phyloP scores from a whole-genome alignment of 1,139 yeast genomes.

The Yamadazyma diospyri region DNA sequence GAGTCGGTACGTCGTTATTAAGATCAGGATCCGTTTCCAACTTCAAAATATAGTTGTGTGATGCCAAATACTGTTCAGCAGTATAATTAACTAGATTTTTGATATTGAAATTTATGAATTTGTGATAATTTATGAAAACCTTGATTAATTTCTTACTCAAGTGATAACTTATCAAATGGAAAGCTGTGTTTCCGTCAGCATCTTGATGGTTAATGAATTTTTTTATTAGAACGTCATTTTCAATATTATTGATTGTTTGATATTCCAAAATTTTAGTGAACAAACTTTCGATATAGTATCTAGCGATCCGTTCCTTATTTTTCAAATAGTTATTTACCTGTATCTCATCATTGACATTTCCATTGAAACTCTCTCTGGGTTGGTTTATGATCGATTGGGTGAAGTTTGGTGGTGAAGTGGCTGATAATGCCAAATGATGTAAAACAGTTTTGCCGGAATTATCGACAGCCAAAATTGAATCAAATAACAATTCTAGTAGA shows the following conservation, averaged over 20 bases:
- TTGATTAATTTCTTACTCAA: constrained; percentile 74
- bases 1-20: constrained; percentile 5
- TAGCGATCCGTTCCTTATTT: constrained; percentile 68
- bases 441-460: constrained; percentile 67
- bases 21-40: constrained; percentile 19
- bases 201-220: constrained; percentile 82
- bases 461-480: constrained; percentile 73
- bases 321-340: constrained; percentile 16
- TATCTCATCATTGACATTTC: constrained; percentile 12
- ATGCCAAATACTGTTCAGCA: constrained; percentile 65
- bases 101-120: constrained; percentile 56
- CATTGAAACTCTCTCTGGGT: constrained; percentile 11
- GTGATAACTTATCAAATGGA: constrained; percentile 76
- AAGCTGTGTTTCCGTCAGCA: constrained; percentile 80
- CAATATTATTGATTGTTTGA: constrained; percentile 15
- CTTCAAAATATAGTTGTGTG: constrained; percentile 29
- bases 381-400: background rate
- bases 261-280: constrained; percentile 52
- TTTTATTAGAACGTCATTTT: constrained; percentile 36
- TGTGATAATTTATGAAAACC: constrained; percentile 68
- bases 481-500: constrained; percentile 69
- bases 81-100: constrained; percentile 69
- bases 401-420: constrained; percentile 11
- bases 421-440: constrained; percentile 67
- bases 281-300: constrained; percentile 77